Conservation (phyloP, 129 eudicot species). For the Calendula officinalis region DNA sequence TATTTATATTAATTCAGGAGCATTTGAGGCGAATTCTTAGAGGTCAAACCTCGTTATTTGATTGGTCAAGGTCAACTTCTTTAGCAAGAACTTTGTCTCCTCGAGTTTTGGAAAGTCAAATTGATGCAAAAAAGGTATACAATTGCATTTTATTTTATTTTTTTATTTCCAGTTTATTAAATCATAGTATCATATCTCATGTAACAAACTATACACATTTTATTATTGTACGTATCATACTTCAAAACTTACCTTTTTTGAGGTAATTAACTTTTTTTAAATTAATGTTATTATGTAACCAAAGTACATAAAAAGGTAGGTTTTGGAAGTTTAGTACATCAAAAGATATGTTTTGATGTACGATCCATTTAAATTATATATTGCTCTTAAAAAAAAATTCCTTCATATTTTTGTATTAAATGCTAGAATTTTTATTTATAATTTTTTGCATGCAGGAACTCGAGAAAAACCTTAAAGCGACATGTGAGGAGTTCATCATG, state of each 20-base stretch:
- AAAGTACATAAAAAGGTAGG: background rate
- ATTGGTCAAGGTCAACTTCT: conserved; percentile 91
- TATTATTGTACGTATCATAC: too few relatives aligned
- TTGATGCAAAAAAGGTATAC: conserved; percentile 91
- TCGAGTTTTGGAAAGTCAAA: conserved; percentile 93
- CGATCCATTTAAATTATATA: background rate
- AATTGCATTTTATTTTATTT: conserved; percentile 1
- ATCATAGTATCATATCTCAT: background rate
- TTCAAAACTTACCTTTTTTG: too few relatives aligned
- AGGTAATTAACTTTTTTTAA: too few relatives aligned
- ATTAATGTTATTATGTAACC: too few relatives aligned
- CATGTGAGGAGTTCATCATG: conserved; percentile 96
- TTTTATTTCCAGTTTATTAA: background rate
- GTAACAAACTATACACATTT: too few relatives aligned
- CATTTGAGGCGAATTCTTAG: conserved; percentile 86
- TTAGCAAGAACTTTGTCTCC: conserved; percentile 96
- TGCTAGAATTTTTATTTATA: background rate
- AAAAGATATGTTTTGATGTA: too few relatives aligned
- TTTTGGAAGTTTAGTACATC: too few relatives aligned
- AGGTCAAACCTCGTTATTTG: conserved; percentile 88
- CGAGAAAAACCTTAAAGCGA: conserved; percentile 87
- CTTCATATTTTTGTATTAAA: background rate
- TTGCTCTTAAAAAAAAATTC: too few relatives aligned
- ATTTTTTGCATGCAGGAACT: conserved; percentile 56
- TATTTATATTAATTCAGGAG: conserved; percentile 42